phyloP scores from a whole-genome alignment of 805 yeast species.

The Clavispora carvajalis region DNA sequence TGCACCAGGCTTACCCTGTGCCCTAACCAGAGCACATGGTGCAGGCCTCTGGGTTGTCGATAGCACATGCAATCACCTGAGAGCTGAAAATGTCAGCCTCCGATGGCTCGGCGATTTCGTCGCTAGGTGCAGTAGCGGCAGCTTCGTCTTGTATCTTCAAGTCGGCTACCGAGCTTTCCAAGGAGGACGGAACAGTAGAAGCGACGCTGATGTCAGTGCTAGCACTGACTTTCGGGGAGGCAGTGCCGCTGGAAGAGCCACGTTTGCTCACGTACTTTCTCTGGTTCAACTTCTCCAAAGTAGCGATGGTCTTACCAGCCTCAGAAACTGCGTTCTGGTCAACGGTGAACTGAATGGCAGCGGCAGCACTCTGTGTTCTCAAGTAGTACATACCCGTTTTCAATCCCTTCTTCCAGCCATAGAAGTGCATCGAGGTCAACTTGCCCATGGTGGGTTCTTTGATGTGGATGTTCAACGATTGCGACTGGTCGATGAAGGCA shows the following conservation, averaged over 20 bases:
- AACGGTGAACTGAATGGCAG: constrained; percentile 83
- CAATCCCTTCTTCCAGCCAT: constrained; percentile 97
- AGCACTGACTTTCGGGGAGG: constrained; percentile 14
- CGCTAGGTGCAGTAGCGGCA: constrained; percentile 1
- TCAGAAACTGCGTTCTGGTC: constrained; percentile 38
- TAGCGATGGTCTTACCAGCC: constrained; percentile 36
- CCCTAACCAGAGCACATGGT: constrained; percentile 95
- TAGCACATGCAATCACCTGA: constrained; percentile 93
- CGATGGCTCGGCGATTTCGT: constrained; percentile 17
- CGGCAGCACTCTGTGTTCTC: constrained; percentile 95
- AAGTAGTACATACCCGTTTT: constrained; percentile 98
- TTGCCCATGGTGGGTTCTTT: constrained; percentile 93
- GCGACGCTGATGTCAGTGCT: constrained; percentile 14
- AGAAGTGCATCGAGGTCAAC: constrained; percentile 95
- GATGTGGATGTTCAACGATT: constrained; percentile 84
- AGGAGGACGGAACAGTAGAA: constrained; percentile 37
- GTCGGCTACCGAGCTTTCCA: constrained; percentile 45
- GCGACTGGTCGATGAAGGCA: constrained; percentile 86
- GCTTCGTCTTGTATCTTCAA: constrained; percentile 29
- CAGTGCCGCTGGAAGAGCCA: constrained; percentile 16
- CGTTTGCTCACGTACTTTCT: constrained; percentile 30
- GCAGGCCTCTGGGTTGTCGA: constrained; percentile 94
- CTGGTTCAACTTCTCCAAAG: constrained; percentile 34
- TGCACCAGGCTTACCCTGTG: not conserved
- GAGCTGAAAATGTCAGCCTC: constrained; percentile 86